Evolutionary conservation across 2,329 filamentous ascomycete species (phyloP), one percentile per base, ranked within the genome.

Genomic region (Chrysosporium queenslandicum): DNA sequence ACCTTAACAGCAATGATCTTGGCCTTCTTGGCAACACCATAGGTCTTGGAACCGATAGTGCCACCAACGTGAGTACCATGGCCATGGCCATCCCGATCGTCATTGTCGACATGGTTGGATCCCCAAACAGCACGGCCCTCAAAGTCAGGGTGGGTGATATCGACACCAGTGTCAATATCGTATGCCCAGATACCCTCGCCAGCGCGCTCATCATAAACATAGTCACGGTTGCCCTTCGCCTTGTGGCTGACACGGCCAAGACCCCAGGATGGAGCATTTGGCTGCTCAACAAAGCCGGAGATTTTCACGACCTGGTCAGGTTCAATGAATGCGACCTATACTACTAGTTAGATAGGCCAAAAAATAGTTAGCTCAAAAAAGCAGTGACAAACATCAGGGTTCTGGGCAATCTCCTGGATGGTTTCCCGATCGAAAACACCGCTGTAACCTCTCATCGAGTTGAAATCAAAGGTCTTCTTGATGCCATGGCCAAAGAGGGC

Each of bases 1-100:
- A 68, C 74, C 62, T 77, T 78, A 55, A 81, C 72, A 46, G 74
- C 74, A 32, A 71, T 58, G 16, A 71, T 54, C 18, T 56, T 64
- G 32, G 66, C 62, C 54, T 65, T 64, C 58, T 69, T 70, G 25
- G 68, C 63, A 50, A 71, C 59, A 53, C 69, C 69, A 53, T 63
- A 69, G 5, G 59, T 64, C 36, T 58, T 61, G 11, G 62, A 62
- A 14, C 58, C 68, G 29, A 67, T 64, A 36, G 65, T 71, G 27
- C 65, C 67, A 5, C 68, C 63, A 53, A 67, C 64, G 54, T 71
- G 68, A 11, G 69, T 71, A 25, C 69, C 69, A 50, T 71, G 68
- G 21, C 68, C 67, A 47, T 65, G 60, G n/a, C 58, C 60, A 46
- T 62, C 58, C 18, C 50, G 48, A 30, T 59, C 55, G 5, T 41